phyloP scores from a whole-genome alignment of 2,329 filamentous ascomycete species.

The Dothiorella sarmentorum region DNA sequence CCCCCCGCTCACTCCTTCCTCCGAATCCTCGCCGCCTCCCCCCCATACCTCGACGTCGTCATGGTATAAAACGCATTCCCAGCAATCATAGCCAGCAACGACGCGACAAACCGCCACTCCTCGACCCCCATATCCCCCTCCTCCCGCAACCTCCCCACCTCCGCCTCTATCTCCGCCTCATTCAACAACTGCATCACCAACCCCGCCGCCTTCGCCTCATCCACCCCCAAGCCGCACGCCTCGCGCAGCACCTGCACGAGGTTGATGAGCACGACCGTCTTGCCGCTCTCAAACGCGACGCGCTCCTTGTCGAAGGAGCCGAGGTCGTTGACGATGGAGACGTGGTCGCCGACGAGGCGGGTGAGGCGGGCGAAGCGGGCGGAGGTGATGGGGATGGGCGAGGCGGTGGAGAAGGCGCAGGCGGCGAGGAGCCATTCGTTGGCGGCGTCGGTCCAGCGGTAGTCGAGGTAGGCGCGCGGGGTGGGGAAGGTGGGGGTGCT shows the following conservation, averaged over 20 bases:
- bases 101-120: background rate
- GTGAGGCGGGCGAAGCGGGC: background rate
- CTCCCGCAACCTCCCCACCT: background rate
- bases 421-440: background rate
- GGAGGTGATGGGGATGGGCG: background rate
- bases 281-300: background rate
- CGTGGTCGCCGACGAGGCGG: background rate
- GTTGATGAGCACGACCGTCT: background rate
- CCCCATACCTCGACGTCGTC: conserved; percentile 6
- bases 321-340: conserved; percentile 1
- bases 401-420: background rate
- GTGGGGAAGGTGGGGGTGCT: background rate
- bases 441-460: conserved; percentile 1
- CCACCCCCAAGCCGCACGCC: background rate
- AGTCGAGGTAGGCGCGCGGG: conserved; percentile 2
- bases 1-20: background rate
- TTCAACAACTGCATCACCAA: background rate
- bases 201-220: background rate
- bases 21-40: background rate
- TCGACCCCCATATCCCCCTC: background rate
- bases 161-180: background rate
- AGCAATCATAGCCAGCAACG: background rate
- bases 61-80: conserved; percentile 7
- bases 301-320: conserved; percentile 1
- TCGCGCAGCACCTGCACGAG: background rate